Evolutionary conservation across 1,139 yeast species (phyloP), one percentile per base, ranked within the genome.

Genomic region (Blastobotrys indianensis): DNA sequence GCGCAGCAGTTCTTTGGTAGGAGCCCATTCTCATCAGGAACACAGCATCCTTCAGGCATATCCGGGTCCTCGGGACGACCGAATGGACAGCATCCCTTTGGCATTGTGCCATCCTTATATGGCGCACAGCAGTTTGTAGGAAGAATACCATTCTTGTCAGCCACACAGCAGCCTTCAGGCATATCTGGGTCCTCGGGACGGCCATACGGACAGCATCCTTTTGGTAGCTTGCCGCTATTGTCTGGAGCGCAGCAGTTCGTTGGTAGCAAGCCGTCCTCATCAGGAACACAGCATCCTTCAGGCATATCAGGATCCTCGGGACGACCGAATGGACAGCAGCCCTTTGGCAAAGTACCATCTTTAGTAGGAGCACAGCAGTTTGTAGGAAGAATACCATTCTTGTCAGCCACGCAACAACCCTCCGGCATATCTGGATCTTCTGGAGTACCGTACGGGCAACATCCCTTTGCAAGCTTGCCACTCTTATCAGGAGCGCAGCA

Each of bases 251-350:
- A 20, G 25, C 25, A 20, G 7, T 20, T 20, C 25, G 4, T 20
- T 4, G 25, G 25, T 7, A 20, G 25, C 4, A 20, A 7, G 25
- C 25, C 25, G 7, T 20, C 7, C 4, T 4, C 25, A 20, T 7
- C 25, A 34, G 63, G 61, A 31, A 54, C 55, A 34, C 51, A 50
- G 1, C 42, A 44, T 8, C 53, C 49, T 8, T 51, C 48, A 46
- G 37, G 62, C 43, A 48, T 54, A 52, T 47, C 53, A 51, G 41
- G 51, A 20, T 20, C 25, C 25, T 20, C 25, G 4, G 25, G 25
- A 20, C 25, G 25, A 4, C 25, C 25, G 7, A 20, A 20, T 7
- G 25, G 25, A 20, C 25, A 20, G 25, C 25, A 20, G 7, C 25
- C 25, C 7, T 4, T 7, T 20, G 25, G 25, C 7, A 7, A 4